These are phyloP conservation scores for Debaryomyces coudertii DNA, from an alignment of 1,139 yeast genomes.

Conservation along the genomic window DNA sequence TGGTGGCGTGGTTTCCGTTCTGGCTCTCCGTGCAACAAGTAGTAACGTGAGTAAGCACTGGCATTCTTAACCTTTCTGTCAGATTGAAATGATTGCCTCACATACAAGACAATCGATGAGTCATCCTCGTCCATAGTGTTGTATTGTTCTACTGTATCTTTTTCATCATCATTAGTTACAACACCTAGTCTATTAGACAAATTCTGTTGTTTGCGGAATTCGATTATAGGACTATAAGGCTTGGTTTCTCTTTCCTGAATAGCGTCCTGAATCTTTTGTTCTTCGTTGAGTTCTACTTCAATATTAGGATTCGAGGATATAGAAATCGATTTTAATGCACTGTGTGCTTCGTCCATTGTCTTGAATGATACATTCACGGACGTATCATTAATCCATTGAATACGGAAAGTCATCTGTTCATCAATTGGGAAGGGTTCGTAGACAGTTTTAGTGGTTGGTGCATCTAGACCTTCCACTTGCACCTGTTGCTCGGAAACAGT, in stretches of 20 bases:
- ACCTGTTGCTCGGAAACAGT: constrained; percentile 24
- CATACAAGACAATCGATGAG: constrained; percentile 41
- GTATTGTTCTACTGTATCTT: constrained; percentile 17
- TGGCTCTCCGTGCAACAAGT: constrained; percentile 76
- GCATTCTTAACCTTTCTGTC: constrained; percentile 67
- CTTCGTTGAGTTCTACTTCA: constrained; percentile 5
- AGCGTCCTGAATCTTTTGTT: constrained; percentile 8
- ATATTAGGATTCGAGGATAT: constrained; percentile 22
- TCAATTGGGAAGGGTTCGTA: constrained; percentile 33
- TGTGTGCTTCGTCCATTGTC: constrained; percentile 44
- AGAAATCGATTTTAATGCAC: constrained; percentile 42
- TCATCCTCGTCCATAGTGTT: constrained; percentile 46
- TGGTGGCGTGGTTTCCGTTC: constrained; percentile 42
- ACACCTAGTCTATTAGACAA: constrained; percentile 37
- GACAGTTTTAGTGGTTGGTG: constrained; percentile 13
- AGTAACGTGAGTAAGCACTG: constrained; percentile 63
- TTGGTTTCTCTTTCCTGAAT: constrained; percentile 41
- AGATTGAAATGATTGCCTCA: constrained; percentile 55
- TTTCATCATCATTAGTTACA: constrained; percentile 16
- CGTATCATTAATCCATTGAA: constrained; percentile 75
- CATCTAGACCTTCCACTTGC: constrained; percentile 19
- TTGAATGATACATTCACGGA: constrained; percentile 58
- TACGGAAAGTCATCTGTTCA: constrained; percentile 40
- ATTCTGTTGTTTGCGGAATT: constrained; percentile 38
- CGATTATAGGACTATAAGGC: constrained; percentile 41